Base-by-base conservation (phyloP, 2,329 filamentous ascomycete genomes). In the Knufia petricola region DNA sequence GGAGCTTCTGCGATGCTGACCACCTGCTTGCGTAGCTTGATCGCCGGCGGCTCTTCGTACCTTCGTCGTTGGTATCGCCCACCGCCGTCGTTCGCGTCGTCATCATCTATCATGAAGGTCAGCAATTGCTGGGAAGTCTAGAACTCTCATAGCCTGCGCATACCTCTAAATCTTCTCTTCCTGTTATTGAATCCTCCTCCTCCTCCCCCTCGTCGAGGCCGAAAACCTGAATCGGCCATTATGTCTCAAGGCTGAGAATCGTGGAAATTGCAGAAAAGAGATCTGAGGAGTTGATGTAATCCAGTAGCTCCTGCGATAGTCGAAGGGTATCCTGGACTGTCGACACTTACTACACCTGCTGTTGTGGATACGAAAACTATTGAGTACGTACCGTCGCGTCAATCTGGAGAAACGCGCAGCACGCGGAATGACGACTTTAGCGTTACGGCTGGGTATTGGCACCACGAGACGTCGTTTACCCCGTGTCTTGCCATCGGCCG, bases 101-200 rank as follows among this genome's bases (percentile, higher is more conserved):
- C 50, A 78, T 55, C 50, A 48, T 42, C 30, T 48, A 47, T 46
- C 55, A 71, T 58, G 69, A 59, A 50, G 50, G 41, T 34, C 31
- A 53, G 52, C 30, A 10, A 19, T 21, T n/a, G n/a, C n/a, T n/a
- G n/a, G n/a, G n/a, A n/a, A 37, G 13, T 30, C 21, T 20, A 28
- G 24, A 4, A 3, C n/a, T 44, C 17, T 51, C 51, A 54, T 40
- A 44, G 37, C 24, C 24, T 50, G 41, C 48, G 58, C 72, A 58
- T 64, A 89, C 87, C 87, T 85, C 85, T 77, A 63, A 82, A 84
- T 63, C 87, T 78, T 60, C 84, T 77, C 70, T 94, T 94, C 65
- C 84, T 81, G 59, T 78, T 79, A 64, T 81, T 67, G 52, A 77
- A 71, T 61, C 78, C 67, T 47, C 71, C 70, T 41, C 54, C 52